Conservation (phyloP, 441 rosid genomes). For the Eruca vesicaria region DNA sequence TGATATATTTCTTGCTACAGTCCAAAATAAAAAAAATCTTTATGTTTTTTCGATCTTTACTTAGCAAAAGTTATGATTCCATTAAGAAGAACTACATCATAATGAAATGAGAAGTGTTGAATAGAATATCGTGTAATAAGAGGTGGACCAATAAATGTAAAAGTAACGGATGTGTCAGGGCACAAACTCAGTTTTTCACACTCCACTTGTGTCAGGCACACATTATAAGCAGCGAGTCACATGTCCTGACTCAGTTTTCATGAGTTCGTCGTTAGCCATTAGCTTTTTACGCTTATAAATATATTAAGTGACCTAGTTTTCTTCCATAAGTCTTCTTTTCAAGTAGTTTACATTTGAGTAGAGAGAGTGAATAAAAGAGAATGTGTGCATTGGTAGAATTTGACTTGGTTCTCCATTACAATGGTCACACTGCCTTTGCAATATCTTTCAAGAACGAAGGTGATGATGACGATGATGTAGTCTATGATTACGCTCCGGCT, state of each 20-base stretch:
- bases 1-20: neutral
- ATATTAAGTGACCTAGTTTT: neutral
- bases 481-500: slow-evolving; percentile 34
- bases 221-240: slow-evolving; percentile 29
- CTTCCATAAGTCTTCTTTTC: neutral
- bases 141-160: slow-evolving; percentile 33
- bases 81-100: neutral
- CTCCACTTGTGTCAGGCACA: slow-evolving; percentile 34
- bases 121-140: slow-evolving; percentile 8
- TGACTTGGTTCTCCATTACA: slow-evolving; percentile 5
- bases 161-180: slow-evolving; percentile 24
- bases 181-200: slow-evolving; percentile 33
- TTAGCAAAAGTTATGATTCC: slow-evolving; percentile 8
- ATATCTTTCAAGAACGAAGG: slow-evolving; percentile 22
- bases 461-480: slow-evolving; percentile 30
- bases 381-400: neutral
- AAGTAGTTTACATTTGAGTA: neutral
- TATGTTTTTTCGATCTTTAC: neutral
- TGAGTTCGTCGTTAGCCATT: slow-evolving; percentile 3
- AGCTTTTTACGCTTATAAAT: slow-evolving; percentile 14
- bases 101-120: slow-evolving; percentile 3
- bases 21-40: slow-evolving; percentile 8
- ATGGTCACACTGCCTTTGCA: slow-evolving; percentile 5
- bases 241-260: slow-evolving; percentile 21
- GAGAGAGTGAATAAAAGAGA: neutral